phyloP scores from a whole-genome alignment of 371 early-diverging fungal species.

The Haplosporangium sp. region DNA sequence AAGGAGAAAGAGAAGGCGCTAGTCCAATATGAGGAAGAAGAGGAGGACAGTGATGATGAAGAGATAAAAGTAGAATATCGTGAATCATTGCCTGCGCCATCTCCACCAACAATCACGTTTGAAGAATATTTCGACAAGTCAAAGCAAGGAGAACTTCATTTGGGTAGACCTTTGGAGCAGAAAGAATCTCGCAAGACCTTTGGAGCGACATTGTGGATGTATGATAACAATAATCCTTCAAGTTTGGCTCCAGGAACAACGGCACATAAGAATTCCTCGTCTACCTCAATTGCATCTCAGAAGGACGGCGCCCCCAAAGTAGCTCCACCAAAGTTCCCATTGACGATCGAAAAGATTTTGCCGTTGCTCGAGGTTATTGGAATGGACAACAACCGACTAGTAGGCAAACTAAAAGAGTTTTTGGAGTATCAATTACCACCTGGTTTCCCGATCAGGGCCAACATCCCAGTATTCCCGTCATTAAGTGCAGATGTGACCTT shows the following conservation, averaged over 20 bases:
- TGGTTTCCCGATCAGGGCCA: slow-evolving; percentile 55
- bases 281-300: slow-evolving; percentile 5
- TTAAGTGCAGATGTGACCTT: slow-evolving; percentile 54
- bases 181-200: slow-evolving; percentile 51
- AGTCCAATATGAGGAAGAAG: slow-evolving; percentile 3
- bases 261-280: slow-evolving; percentile 12
- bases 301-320: slow-evolving; percentile 2
- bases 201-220: slow-evolving; percentile 57
- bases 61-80: slow-evolving; percentile 19
- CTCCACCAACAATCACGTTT: slow-evolving; percentile 36
- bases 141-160: slow-evolving; percentile 42
- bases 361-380: slow-evolving; percentile 52
- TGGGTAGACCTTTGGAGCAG: slow-evolving; percentile 46
- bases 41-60: slow-evolving; percentile 12
- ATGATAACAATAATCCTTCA: slow-evolving; percentile 22
- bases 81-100: slow-evolving; percentile 37
- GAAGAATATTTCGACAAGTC: slow-evolving; percentile 52
- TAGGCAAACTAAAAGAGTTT: slow-evolving; percentile 51
- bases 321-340: slow-evolving; percentile 31
- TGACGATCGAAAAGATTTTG: slow-evolving; percentile 50
- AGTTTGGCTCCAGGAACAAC: neutral
- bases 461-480: slow-evolving; percentile 52
- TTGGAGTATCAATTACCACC: slow-evolving; percentile 53
- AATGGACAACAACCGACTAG: slow-evolving; percentile 56
- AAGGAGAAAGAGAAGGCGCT: slow-evolving; percentile 5